Evolutionary conservation across 371 early-diverging fungal species (phyloP).

Genomic region (Capillidium rhysosporum): DNA sequence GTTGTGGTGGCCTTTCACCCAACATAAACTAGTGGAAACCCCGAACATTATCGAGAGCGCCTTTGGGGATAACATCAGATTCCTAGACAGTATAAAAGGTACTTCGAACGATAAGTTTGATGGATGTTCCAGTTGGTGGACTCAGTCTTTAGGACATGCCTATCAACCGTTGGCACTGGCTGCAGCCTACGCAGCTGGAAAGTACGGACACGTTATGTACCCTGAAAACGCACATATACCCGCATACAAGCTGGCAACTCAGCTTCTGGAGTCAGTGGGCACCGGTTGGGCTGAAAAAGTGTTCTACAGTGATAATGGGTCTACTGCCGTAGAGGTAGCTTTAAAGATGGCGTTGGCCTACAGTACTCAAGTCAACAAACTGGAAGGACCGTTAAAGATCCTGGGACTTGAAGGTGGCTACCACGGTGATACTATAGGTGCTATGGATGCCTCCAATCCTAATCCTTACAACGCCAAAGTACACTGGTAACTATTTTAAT

Average conservation of each 20-base stretch:
- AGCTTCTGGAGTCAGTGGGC: slow-evolving; percentile 29
- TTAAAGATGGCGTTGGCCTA: slow-evolving; percentile 56
- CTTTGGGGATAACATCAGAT: slow-evolving; percentile 36
- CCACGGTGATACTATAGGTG: slow-evolving; percentile 73
- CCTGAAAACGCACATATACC: slow-evolving; percentile 61
- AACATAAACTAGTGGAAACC: slow-evolving; percentile 37
- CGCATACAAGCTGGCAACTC: slow-evolving; percentile 36
- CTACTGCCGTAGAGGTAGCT: slow-evolving; percentile 61
- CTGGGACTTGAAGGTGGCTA: slow-evolving; percentile 55
- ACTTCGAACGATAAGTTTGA: slow-evolving; percentile 35
- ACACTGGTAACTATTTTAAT: slow-evolving; percentile 26
- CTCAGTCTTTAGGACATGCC: slow-evolving; percentile 62
- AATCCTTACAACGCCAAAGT: slow-evolving; percentile 52
- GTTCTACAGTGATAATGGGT: slow-evolving; percentile 66
- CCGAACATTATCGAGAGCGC: slow-evolving; percentile 64
- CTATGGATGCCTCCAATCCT: slow-evolving; percentile 62
- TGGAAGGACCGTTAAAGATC: slow-evolving; percentile 14
- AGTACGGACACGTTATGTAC: slow-evolving; percentile 70
- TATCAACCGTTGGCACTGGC: slow-evolving; percentile 33
- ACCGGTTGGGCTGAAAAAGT: slow-evolving; percentile 50
- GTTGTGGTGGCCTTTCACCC: slow-evolving; percentile 79
- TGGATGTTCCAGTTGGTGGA: slow-evolving; percentile 73
- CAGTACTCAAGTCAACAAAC: slow-evolving; percentile 17
- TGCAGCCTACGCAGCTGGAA: slow-evolving; percentile 46
- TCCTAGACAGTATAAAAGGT: slow-evolving; percentile 15